A percentile compares a stretch with the other conserved stretches of the same genome.
phyloP scores from a whole-genome alignment of 108 stramenopile species.

The Discostella stelligeroides region DNA sequence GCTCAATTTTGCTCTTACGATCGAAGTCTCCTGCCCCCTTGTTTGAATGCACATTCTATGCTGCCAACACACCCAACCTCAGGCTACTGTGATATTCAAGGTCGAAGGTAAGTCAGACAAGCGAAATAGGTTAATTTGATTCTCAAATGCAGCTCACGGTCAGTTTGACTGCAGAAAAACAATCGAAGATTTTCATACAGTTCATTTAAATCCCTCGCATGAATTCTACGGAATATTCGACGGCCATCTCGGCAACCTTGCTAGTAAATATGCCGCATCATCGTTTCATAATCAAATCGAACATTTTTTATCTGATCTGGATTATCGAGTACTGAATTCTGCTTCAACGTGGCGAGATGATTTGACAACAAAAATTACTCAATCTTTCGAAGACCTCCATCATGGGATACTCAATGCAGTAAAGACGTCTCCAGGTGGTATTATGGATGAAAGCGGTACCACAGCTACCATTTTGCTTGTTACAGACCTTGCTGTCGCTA shows the following conservation, averaged over 20 bases:
- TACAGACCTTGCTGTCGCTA: conserved; percentile 64
- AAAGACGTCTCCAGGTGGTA: conserved; percentile 38
- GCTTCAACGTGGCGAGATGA: conserved; percentile 51
- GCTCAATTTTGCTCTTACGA: conserved; percentile 86
- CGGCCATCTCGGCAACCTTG: conserved; percentile 71
- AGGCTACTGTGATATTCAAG: conserved; percentile 88
- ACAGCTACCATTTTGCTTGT: conserved; percentile 79
- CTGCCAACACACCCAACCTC: conserved; percentile 79
- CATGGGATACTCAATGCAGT: conserved; percentile 61
- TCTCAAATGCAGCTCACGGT: not conserved
- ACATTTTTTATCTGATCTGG: conserved; percentile 39
- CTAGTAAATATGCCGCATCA: conserved; percentile 78
- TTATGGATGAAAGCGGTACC: conserved; percentile 82
- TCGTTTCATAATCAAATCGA: conserved; percentile 54
- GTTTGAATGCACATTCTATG: conserved; percentile 86
- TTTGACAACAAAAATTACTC: conserved; percentile 42
- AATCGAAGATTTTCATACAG: conserved; percentile 94
- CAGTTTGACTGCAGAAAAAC: conserved; percentile 31
- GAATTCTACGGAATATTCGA: conserved; percentile 87
- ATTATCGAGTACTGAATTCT: conserved; percentile 8
- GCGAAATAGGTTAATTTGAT: not conserved
- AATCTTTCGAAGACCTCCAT: conserved; percentile 69
- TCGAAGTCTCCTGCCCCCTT: conserved; percentile 66
- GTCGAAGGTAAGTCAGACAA: conserved; percentile 34
- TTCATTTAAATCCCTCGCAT: conserved; percentile 66